Base-by-base conservation (phyloP, 73 alveolate genomes). In the Uronychia binucleata region DNA sequence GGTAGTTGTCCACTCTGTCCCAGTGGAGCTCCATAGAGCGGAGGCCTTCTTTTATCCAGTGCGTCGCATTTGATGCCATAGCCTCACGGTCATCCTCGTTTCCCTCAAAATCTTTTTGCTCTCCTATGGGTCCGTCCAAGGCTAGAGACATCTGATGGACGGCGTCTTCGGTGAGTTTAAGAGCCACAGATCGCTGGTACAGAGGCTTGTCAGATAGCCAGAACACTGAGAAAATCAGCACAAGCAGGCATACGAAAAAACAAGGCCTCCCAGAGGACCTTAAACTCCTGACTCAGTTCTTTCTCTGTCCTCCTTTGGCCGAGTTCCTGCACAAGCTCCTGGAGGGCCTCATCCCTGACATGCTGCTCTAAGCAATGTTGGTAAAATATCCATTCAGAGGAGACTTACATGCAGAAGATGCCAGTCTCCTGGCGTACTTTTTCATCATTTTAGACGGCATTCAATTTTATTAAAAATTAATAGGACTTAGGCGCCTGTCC, bases 1-100 rank as follows among this genome's bases (percentile, higher is more conserved):
- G 30, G 58, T 85, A 85, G 80, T 77, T 77, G 33, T 85, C 91
- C 26, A 85, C 91, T 34, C 77, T 85, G 77, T 85, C 91, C 91
- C 91, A 85, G 31, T 85, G 91, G 60, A 77, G 33, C 29, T 85
- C 77, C 67, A 46, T 46, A 11, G 67, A 5, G 5, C 5, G 67
- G 5, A 46, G 19, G 5, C 67, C 67, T 5, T 19, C 5, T 46
- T 46, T 46, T 11, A 46, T 19, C 67, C 67, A 46, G 5, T 46
- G 5, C n/a, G 67, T 46, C 5, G 67, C 67, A 19, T 46, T 46
- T 46, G n/a, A 11, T 5, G 19, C 19, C 19, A 11, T 11, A 5
- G 67, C 67, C 19, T 46, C 67, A 5, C n/a, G 5, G 19, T 46
- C 67, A 46, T 46, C 19, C 19, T 46, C 67, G n/a, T n/a, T n/a